Evolutionary conservation across 257 asterid species (phyloP), one percentile per base, ranked within the genome.

Genomic region (Orobanche coerulescens): DNA sequence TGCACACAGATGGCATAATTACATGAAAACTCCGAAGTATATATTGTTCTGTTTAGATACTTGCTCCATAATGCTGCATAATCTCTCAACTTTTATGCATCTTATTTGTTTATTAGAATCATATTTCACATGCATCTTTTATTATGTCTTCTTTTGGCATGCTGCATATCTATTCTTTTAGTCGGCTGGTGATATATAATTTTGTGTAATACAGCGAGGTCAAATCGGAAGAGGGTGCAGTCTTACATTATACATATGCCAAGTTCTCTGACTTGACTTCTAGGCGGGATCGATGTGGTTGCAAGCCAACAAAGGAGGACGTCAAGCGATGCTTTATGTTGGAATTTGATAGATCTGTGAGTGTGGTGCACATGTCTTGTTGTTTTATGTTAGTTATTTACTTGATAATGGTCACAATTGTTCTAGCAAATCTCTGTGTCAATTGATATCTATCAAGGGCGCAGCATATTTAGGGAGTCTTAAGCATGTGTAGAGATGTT

Each of bases 1-100:
- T 56, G 95, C 94, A 54, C 95, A 86, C 75, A 75, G 85, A 78
- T 86, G 95, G 95, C 81, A 81, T 68, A 84, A 81, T 71, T 84
- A 90, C 77, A 75, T 76, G 86, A 86, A 84, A 74, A 71, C 76
- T 24, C 91, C 91, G 22, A 84, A 68, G 95, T 89, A 86, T 89
- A 86, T 26, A 67, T 53, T 47, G 36, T 37, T 58, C 37, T 62
- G 20, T 44, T 64, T 66, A 7, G 50, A 26, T 50, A 16, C 6
- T 47, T 63, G 24, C 4, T 58, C 30, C 43, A 19, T 72, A n/a
- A 30, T 39, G 20, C 65, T 39, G 20, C 65, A 43, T 5, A 22
- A 13, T 50, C 43, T 36, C 39, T 34, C 61, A 6, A 24, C 46
- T 59, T 19, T 8, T 63, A 43, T 47, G 37, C 58, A 37, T 56